phyloP scores from a whole-genome alignment of 108 stramenopile genomes.

The Seminavis robusta region DNA sequence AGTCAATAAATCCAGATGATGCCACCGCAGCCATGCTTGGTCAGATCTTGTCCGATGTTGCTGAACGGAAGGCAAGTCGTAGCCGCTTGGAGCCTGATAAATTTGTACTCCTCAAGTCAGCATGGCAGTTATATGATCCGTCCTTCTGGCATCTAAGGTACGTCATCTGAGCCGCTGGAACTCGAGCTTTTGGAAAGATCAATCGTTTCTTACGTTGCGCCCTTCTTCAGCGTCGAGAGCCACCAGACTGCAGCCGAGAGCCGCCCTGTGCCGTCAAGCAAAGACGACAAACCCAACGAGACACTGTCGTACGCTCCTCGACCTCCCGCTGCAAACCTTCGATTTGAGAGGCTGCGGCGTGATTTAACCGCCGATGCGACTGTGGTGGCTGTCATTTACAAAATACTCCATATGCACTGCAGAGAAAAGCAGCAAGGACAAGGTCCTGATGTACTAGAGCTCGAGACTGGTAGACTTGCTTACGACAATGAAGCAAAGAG shows the following conservation, averaged over 20 bases:
- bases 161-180: no score
- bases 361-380: conserved; percentile 69
- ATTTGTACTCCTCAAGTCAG: conserved; percentile 56
- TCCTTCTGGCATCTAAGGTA: no score
- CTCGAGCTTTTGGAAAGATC: no score
- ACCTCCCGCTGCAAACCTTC: conserved; percentile 40
- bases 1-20: conserved; percentile 76
- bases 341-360: conserved; percentile 58
- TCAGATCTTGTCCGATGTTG: conserved; percentile 67
- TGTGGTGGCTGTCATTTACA: conserved; percentile 58
- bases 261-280: conserved; percentile 48
- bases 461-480: conserved; percentile 44
- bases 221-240: conserved; percentile 58
- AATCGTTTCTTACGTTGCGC: no score
- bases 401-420: conserved; percentile 75
- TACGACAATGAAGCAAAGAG: conserved; percentile 64
- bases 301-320: conserved; percentile 72
- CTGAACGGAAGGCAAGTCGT: conserved; percentile 46
- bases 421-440: conserved; percentile 16
- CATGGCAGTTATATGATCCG: conserved; percentile 83
- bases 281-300: conserved; percentile 40
- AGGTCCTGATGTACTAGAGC: not conserved
- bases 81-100: conserved; percentile 64
- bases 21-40: conserved; percentile 76
- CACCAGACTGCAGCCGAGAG: conserved; percentile 76